Evolutionary conservation across 2,329 filamentous ascomycete genomes (phyloP).

Genomic region (Claviceps sp.): DNA sequence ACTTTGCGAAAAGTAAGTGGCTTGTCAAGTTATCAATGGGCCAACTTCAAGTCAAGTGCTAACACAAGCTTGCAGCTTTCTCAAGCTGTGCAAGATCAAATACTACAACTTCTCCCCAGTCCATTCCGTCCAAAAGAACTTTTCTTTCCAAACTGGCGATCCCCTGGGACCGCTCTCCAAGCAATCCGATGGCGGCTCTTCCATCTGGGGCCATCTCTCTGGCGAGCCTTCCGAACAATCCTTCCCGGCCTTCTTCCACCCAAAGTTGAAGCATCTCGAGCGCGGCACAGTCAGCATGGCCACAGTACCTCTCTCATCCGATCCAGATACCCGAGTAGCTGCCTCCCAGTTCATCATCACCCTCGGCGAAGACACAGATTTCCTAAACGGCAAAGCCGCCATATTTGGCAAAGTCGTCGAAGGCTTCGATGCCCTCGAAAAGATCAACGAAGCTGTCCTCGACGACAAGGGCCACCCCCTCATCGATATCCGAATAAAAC

Average conservation of each 20-base stretch:
- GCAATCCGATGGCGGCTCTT: conserved; percentile 82
- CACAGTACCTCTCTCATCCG: conserved; percentile 61
- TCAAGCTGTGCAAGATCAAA: conserved; percentile 97
- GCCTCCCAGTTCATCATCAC: conserved; percentile 92
- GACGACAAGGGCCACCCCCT: conserved; percentile 78
- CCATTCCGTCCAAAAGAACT: conserved; percentile 84
- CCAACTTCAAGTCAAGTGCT: conserved; percentile 15
- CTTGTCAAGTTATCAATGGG: conserved; percentile 9
- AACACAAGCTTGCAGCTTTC: conserved; percentile 50
- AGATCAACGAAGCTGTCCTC: conserved; percentile 80
- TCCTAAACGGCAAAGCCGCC: conserved; percentile 82
- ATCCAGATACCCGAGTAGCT: conserved; percentile 71
- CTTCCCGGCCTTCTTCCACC: conserved; percentile 73
- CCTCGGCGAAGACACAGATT: conserved; percentile 77
- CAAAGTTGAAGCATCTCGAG: conserved; percentile 77
- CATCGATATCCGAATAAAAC: conserved; percentile 88
- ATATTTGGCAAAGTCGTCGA: conserved; percentile 94
- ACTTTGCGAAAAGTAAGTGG: conserved; percentile 80
- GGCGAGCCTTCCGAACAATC: conserved; percentile 54
- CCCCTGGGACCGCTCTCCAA: conserved; percentile 74
- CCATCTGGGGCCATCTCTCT: conserved; percentile 77
- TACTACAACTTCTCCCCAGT: conserved; percentile 97
- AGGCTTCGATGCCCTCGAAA: conserved; percentile 85
- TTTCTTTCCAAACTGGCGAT: conserved; percentile 93
- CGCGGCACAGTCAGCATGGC: conserved; percentile 95